Percentiles rank a stretch among this genome's conserved stretches.
Evolutionary conservation across 2,329 filamentous ascomycete species (phyloP).

Genomic region (Triangularia setosa): DNA sequence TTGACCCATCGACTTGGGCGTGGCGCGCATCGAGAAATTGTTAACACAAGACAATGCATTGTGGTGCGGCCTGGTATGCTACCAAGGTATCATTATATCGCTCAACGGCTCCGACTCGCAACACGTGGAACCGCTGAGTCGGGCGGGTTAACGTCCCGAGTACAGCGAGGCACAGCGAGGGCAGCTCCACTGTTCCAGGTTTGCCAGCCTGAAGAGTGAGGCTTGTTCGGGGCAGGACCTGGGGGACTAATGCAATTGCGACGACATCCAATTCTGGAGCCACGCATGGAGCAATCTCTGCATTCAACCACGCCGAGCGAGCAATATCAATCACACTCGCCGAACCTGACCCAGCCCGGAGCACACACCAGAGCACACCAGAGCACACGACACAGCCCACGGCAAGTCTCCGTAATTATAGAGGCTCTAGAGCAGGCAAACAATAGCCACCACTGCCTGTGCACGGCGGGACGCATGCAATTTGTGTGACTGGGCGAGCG

Average conservation of each 20-base stretch:
- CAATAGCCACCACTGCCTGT: conserved; percentile 6
- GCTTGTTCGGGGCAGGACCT: background rate
- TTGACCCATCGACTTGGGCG: background rate
- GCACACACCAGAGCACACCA: background rate
- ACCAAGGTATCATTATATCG: background rate
- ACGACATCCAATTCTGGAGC: conserved; percentile 21
- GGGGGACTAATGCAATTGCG: conserved; percentile 20
- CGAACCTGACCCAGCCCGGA: background rate
- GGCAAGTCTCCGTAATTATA: background rate
- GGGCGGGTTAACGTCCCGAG: conserved; percentile 9
- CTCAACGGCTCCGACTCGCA: background rate
- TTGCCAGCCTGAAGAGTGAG: conserved; percentile 13
- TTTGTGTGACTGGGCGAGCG: conserved; percentile 19
- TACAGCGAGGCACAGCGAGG: conserved; percentile 1
- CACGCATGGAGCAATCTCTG: conserved; percentile 19
- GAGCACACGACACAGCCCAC: background rate
- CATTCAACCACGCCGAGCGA: conserved; percentile 14
- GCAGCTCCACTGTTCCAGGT: background rate
- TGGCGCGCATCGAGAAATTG: background rate
- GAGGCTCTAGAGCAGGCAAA: background rate
- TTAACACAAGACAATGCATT: background rate
- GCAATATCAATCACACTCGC: background rate
- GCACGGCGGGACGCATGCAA: conserved; percentile 18
- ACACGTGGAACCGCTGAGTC: conserved; percentile 5
- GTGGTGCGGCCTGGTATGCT: background rate